A percentile compares a stretch with the other conserved stretches of the same genome.
These are phyloP conservation scores for Gaertneriomyces semiglobifer DNA, from an alignment of 192 early-diverging fungal genomes.

Conservation along the genomic window DNA sequence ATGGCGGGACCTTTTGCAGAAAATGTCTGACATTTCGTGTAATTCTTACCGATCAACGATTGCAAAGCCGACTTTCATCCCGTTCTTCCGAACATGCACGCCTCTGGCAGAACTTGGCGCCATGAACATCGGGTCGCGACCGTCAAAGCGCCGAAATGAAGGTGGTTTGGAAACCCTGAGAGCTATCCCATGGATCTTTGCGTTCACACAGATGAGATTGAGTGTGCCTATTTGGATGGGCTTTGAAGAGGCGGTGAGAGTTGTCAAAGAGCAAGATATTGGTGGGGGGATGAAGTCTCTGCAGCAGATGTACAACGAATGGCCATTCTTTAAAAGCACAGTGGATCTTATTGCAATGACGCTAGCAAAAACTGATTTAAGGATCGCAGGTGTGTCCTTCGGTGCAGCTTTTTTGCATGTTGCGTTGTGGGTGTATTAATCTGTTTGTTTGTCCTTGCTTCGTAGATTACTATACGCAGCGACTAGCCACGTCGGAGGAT, in stretches of 20 bases:
- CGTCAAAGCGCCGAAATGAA: conserved; percentile 24
- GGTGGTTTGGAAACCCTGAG: conserved; percentile 38
- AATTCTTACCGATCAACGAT: conserved; percentile 30
- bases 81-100: conserved; percentile 31
- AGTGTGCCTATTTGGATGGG: conserved; percentile 40
- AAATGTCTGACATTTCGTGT: conserved; percentile 34
- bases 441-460: neutral
- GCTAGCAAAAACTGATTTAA: conserved; percentile 26
- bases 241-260: conserved; percentile 27
- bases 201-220: conserved; percentile 34
- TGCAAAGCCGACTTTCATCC: conserved; percentile 29
- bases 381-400: conserved; percentile 14
- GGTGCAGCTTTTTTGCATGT: neutral
- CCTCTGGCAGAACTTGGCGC: conserved; percentile 28
- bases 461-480: conserved; percentile 31
- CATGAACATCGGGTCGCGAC: conserved; percentile 39
- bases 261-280: conserved; percentile 8
- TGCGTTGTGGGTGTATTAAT: neutral
- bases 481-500: conserved; percentile 15
- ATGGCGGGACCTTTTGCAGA: conserved; percentile 27
- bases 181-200: conserved; percentile 42
- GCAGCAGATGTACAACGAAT: conserved; percentile 34
- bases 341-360: conserved; percentile 33
- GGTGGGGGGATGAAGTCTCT: conserved; percentile 25
- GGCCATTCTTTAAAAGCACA: conserved; percentile 38